A percentile compares a stretch with the other conserved stretches of the same genome.
These are phyloP conservation scores for Pichia terricola DNA, from an alignment of 1,139 yeast genomes.

Conservation along the genomic window DNA sequence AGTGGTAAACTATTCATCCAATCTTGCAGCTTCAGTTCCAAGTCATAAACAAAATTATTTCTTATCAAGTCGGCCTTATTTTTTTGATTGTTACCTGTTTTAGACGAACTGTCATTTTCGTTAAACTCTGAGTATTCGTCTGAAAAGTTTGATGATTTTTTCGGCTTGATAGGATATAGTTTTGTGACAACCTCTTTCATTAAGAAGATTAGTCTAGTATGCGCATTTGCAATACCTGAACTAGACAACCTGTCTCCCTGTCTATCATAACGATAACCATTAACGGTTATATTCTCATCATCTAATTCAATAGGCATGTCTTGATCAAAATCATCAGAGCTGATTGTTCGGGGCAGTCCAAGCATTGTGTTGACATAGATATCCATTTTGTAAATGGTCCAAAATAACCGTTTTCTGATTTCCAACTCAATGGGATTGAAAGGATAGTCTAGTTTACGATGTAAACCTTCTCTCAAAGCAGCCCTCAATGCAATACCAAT, in stretches of 20 bases:
- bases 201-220: slow-evolving; percentile 62
- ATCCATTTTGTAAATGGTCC: slow-evolving; percentile 88
- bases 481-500: slow-evolving; percentile 88
- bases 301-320: slow-evolving; percentile 77
- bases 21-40: slow-evolving; percentile 61
- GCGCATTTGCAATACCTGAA: slow-evolving; percentile 77
- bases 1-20: slow-evolving; percentile 72
- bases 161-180: slow-evolving; percentile 45
- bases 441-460: slow-evolving; percentile 57
- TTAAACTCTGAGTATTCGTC: neutral
- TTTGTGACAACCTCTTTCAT: slow-evolving; percentile 45
- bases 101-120: neutral
- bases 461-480: slow-evolving; percentile 81
- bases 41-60: slow-evolving; percentile 57
- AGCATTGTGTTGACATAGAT: slow-evolving; percentile 81
- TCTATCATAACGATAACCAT: slow-evolving; percentile 34
- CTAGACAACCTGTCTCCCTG: slow-evolving; percentile 49
- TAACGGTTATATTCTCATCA: slow-evolving; percentile 76
- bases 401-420: slow-evolving; percentile 75
- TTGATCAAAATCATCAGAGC: slow-evolving; percentile 82
- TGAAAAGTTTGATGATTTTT: slow-evolving; percentile 11
- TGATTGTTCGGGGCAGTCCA: slow-evolving; percentile 72
- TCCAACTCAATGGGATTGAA: slow-evolving; percentile 80
- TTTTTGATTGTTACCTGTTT: neutral
- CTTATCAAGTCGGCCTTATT: slow-evolving; percentile 25